Conservation (phyloP, 495 filamentous ascomycete genomes). For the Penicillium psychrofluorescens region DNA sequence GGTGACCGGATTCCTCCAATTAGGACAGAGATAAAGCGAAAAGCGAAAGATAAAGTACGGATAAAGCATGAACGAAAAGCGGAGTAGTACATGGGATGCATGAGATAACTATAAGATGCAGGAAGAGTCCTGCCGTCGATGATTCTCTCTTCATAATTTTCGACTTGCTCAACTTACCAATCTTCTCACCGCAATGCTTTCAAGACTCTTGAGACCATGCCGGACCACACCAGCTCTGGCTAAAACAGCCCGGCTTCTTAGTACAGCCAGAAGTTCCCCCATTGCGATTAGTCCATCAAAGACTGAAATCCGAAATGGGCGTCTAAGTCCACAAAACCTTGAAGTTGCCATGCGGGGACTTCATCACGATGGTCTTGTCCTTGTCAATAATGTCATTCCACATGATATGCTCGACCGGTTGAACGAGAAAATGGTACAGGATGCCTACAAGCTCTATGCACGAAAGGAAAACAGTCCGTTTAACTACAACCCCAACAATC, state of each 20-base stretch:
- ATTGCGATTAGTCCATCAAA: constrained; percentile 10
- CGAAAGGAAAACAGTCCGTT: constrained; percentile 40
- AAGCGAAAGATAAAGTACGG: background rate
- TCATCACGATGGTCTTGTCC: constrained; percentile 44
- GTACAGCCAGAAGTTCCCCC: constrained; percentile 2
- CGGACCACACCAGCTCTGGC: too few species aligned
- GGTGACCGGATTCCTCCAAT: too few species aligned
- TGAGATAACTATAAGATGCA: too few species aligned
- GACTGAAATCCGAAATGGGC: constrained; percentile 7
- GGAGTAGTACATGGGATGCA: too few species aligned
- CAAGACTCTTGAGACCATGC: too few species aligned
- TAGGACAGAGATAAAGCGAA: constrained; percentile 1
- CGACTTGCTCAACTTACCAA: too few species aligned
- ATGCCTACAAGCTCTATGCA: constrained; percentile 34
- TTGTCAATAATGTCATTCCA: constrained; percentile 40
- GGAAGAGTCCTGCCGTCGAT: too few species aligned
- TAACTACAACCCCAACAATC: constrained; percentile 47
- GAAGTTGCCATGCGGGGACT: constrained; percentile 41
- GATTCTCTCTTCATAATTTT: too few species aligned
- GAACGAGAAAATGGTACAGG: constrained; percentile 45
- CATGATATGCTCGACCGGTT: constrained; percentile 36
- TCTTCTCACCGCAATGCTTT: too few species aligned
- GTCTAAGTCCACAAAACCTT: constrained; percentile 30
- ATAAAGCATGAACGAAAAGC: background rate
- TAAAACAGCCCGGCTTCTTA: background rate